These are phyloP conservation scores for Nyssa sinensis DNA, from an alignment of 148 eudicot genomes.

Conservation along the genomic window DNA sequence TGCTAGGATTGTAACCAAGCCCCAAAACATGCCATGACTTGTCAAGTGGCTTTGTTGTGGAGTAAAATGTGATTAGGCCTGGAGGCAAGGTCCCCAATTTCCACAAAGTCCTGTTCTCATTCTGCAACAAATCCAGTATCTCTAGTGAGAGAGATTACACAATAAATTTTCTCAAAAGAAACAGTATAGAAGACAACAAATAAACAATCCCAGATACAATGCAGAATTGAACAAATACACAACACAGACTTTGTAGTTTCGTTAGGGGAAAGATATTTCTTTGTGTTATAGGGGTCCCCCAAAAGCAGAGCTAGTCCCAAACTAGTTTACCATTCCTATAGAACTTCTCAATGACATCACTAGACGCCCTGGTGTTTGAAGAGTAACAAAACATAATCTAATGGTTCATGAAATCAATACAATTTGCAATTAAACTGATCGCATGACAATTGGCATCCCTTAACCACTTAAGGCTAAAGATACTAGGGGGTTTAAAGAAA, in stretches of 20 bases:
- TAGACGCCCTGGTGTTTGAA: not conserved
- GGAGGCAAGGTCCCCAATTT: slow-evolving; percentile 89
- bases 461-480: not conserved
- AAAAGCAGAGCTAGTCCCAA: not conserved
- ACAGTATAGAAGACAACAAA: too few species aligned
- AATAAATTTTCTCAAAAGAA: slow-evolving; percentile 1
- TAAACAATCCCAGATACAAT: not conserved
- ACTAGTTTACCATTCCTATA: not conserved
- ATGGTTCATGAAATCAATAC: not conserved
- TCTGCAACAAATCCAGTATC: slow-evolving; percentile 44
- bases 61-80: slow-evolving; percentile 84
- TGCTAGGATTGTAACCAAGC: slow-evolving; percentile 91
- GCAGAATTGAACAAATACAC: not conserved
- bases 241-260: not conserved
- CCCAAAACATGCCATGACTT: slow-evolving; percentile 97
- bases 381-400: not conserved
- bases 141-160: not conserved
- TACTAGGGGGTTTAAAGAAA: too few species aligned
- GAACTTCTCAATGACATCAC: not conserved
- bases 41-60: slow-evolving; percentile 91
- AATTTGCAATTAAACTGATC: not conserved
- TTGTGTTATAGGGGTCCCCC: not conserved
- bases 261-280: not conserved
- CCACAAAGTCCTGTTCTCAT: slow-evolving; percentile 89
- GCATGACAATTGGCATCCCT: not conserved